Percentiles rank a stretch among this genome's conserved stretches.
Evolutionary conservation across 2,329 filamentous ascomycete genomes (phyloP).

Genomic region (Ramularia endophylla): DNA sequence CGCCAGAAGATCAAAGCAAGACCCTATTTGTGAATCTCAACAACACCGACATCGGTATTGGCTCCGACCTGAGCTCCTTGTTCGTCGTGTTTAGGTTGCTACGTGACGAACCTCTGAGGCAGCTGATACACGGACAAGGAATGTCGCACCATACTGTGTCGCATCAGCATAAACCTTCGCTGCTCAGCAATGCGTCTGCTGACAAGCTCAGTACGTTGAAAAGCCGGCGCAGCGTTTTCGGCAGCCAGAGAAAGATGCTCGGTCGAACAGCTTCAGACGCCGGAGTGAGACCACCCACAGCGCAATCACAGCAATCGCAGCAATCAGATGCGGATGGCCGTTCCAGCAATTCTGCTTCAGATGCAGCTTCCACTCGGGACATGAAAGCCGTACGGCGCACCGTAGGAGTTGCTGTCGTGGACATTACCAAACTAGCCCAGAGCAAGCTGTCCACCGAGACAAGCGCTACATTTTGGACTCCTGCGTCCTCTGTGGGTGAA

Average conservation of each 20-base stretch:
- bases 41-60: conserved; percentile 64
- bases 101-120: conserved; percentile 45
- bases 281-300: conserved; percentile 19
- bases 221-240: conserved; percentile 55
- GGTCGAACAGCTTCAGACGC: conserved; percentile 14
- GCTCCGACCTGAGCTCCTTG: conserved; percentile 59
- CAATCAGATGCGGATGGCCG: conserved; percentile 16
- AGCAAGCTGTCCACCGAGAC: conserved; percentile 20
- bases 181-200: conserved; percentile 12
- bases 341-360: background rate
- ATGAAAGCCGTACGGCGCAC: conserved; percentile 58
- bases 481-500: conserved; percentile 49
- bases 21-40: conserved; percentile 86
- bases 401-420: conserved; percentile 70
- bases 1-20: conserved; percentile 63
- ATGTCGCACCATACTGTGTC: conserved; percentile 15
- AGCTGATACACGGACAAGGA: conserved; percentile 17
- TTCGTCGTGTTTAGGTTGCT: conserved; percentile 81
- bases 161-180: conserved; percentile 13
- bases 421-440: conserved; percentile 52
- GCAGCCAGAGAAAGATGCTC: conserved; percentile 50
- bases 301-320: conserved; percentile 17
- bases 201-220: conserved; percentile 23
- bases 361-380: conserved; percentile 21
- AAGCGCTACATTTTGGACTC: conserved; percentile 66